Base-by-base conservation (phyloP, 176 grass and related monocot species). In the Oryza rufipogon region DNA sequence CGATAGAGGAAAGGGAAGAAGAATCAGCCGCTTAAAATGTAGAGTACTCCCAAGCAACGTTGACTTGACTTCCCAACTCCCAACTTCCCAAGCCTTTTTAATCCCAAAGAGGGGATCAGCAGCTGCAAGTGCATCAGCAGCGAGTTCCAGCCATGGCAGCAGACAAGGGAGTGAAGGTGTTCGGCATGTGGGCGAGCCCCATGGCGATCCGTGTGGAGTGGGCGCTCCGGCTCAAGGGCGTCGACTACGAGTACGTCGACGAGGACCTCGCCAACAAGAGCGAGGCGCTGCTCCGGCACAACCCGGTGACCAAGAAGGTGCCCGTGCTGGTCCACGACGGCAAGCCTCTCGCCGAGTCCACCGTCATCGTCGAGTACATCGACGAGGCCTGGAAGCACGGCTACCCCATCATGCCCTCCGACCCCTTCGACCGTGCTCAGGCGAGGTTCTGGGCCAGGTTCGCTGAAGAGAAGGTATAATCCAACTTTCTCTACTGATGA, bases 201-300 rank as follows among this genome's bases (percentile, higher is more conserved):
- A 79, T 88, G 25, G 51, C 2, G 7, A 64, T 76, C 66, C 76
- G 91, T 23, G 78, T 82, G 64, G 91, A 93, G 81, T 88, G 78
- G 91, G 91, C 88, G 33, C 88, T 93, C 75, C 83, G 76, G 79
- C 91, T 93, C 4, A 93, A 90, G 74, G 88, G 88, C 52, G 81
- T 90, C 22, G 68, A n/a, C 68, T 90, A 90, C 82, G 85, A 93
- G 88, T 88, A 93, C 69, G 9, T 90, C 78, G 77, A 90, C 44
- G 85, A 93, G 88, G 91, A 90, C 79, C 39, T 90, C 16, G 47
- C 11, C 69, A 88, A 83, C 73, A 93, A 93, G 85, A 93, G 91
- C 70, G 78, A 85, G 3, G 87, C 83, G 41, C 81, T 90, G 77
- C 88, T 93, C 49, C 85, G 74, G 39, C 11, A 86, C 91, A 93